Conservation (phyloP, 176 grass and related monocot genomes). For the Triticum urartu region DNA sequence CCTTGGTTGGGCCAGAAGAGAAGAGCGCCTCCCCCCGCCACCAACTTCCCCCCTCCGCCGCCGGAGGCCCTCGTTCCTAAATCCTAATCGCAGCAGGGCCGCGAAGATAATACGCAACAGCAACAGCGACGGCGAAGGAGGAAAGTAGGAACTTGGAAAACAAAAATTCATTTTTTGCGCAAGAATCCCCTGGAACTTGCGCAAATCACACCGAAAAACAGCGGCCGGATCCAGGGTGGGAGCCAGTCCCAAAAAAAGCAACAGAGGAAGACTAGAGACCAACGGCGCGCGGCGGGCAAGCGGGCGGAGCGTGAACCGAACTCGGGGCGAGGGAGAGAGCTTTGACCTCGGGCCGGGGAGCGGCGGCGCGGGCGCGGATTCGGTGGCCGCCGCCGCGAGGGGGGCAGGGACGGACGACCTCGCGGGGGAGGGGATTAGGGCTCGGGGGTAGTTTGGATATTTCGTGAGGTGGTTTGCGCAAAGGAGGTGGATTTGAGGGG, state of each 20-base stretch:
- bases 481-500: not conserved
- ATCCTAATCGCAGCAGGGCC: conserved; percentile 5
- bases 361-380: not conserved
- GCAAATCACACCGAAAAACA: conserved; percentile 26
- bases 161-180: conserved; percentile 36
- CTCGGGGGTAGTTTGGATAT: not conserved
- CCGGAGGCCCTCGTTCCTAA: not conserved
- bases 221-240: not conserved
- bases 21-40: not conserved
- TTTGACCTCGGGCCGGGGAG: conserved; percentile 4
- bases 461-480: conserved; percentile 23
- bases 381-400: not conserved
- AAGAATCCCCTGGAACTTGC: conserved; percentile 32
- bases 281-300: not conserved
- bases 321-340: not conserved
- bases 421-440: conserved; percentile 11
- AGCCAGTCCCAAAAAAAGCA: not conserved
- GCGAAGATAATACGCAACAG: conserved; percentile 23
- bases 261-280: not conserved
- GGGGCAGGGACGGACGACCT: not conserved
- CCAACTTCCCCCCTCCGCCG: not conserved
- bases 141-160: not conserved
- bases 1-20: not conserved
- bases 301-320: not conserved
- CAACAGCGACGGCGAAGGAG: not conserved